Conservation (phyloP, 805 yeast genomes). For the Metschnikowia noctiluminum region DNA sequence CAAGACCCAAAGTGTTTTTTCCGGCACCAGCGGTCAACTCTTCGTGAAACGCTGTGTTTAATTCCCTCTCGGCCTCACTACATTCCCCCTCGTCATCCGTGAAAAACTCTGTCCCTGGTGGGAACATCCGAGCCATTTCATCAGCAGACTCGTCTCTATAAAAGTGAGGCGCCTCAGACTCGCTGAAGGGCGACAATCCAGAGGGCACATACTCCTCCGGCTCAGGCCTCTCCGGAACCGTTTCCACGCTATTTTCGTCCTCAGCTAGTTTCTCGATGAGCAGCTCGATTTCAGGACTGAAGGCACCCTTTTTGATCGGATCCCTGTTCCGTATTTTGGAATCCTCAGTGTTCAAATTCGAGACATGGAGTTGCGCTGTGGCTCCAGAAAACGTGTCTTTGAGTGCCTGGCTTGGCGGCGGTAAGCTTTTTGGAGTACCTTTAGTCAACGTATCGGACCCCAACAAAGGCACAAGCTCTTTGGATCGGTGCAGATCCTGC, state of each 20-base stretch:
- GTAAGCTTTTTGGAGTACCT: constrained; percentile 2
- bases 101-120: constrained; percentile 21
- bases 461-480: constrained; percentile 20
- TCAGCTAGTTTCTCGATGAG: constrained; percentile 22
- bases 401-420: neutral
- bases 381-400: constrained; percentile 3
- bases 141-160: constrained; percentile 22
- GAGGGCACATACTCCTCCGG: constrained; percentile 8
- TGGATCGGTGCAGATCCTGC: constrained; percentile 19
- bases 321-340: constrained; percentile 16
- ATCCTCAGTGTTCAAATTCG: constrained; percentile 10
- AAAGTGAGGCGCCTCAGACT: constrained; percentile 18
- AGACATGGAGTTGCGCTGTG: constrained; percentile 21
- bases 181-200: constrained; percentile 29
- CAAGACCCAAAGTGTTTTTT: constrained; percentile 27
- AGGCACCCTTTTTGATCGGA: constrained; percentile 25
- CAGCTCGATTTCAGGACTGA: constrained; percentile 1
- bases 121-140: constrained; percentile 15
- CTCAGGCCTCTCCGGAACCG: constrained; percentile 37
- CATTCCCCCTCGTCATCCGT: constrained; percentile 13
- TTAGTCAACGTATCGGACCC: constrained; percentile 28
- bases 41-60: constrained; percentile 4
- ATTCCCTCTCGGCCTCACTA: constrained; percentile 7
- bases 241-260: constrained; percentile 46
- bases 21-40: constrained; percentile 11